These are phyloP conservation scores for Physcomitrellopsis africana DNA, from an alignment of 225 moss, liverwort and hornwort species.

Conservation along the genomic window DNA sequence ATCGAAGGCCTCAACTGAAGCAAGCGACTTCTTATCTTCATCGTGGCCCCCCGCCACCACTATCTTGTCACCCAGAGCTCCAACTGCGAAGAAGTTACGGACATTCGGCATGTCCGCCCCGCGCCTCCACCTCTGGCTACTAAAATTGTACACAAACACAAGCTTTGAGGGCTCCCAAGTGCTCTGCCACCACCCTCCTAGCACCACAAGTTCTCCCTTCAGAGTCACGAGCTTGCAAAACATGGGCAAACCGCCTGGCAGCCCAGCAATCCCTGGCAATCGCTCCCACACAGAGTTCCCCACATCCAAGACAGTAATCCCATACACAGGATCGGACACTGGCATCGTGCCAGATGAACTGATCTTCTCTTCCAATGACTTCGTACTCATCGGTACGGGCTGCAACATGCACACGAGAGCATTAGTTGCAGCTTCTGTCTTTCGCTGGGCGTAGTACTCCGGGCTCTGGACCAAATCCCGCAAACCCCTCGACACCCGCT, in stretches of 20 bases:
- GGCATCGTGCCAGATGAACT: neutral
- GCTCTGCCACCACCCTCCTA: conserved; percentile 78
- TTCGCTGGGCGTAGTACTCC: conserved; percentile 65
- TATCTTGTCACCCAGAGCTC: conserved; percentile 31
- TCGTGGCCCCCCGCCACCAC: conserved; percentile 86
- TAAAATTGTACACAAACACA: conserved; percentile 74
- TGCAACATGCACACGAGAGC: conserved; percentile 78
- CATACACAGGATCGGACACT: conserved; percentile 39
- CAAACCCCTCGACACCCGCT: conserved; percentile 58
- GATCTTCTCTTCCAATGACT: neutral
- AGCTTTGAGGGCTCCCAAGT: conserved; percentile 60
- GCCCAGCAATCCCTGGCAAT: conserved; percentile 61
- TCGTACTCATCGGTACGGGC: neutral
- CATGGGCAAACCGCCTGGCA: conserved; percentile 60
- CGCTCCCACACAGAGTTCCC: conserved; percentile 57
- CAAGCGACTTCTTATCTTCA: conserved; percentile 72
- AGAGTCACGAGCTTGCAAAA: conserved; percentile 60
- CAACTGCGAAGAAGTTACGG: conserved; percentile 80
- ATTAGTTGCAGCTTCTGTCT: conserved; percentile 52
- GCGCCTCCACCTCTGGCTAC: conserved; percentile 59
- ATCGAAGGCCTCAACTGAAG: conserved; percentile 55
- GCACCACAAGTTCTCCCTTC: conserved; percentile 56
- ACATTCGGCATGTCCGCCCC: conserved; percentile 66
- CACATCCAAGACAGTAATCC: conserved; percentile 61
- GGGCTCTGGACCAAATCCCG: conserved; percentile 49